phyloP scores from a whole-genome alignment of 2,329 filamentous ascomycete species.

The Huntiella abstrusa region DNA sequence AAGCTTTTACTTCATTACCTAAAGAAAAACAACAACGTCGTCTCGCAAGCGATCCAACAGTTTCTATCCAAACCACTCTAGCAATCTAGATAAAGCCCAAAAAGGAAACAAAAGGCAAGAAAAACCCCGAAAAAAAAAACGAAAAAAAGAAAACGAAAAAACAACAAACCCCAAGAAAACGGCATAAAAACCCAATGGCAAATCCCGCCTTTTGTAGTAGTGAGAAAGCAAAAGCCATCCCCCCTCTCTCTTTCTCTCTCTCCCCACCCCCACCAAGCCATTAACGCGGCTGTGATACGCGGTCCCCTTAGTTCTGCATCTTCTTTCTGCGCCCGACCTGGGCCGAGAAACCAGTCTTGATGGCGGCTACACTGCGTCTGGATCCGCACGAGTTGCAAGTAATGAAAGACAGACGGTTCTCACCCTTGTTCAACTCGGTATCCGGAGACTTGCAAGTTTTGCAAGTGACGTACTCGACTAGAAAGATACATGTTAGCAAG shows the following conservation, averaged over 20 bases:
- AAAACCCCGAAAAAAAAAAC: too few relatives aligned
- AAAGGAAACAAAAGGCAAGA: too few relatives aligned
- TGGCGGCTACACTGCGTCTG: conserved; percentile 78
- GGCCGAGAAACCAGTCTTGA: conserved; percentile 99
- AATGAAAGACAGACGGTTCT: conserved; percentile 98
- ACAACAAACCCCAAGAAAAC: too few relatives aligned
- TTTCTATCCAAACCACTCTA: too few relatives aligned
- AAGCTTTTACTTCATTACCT: too few relatives aligned
- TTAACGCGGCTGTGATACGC: conserved; percentile 4
- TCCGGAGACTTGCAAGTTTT: conserved; percentile 93
- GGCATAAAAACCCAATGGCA: too few relatives aligned
- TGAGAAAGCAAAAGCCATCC: conserved; percentile 1
- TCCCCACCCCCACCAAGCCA: background rate
- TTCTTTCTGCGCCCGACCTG: conserved; percentile 98
- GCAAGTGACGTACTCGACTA: conserved; percentile 94
- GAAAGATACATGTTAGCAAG: background rate
- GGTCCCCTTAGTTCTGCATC: conserved; percentile 51
- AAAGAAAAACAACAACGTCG: too few relatives aligned
- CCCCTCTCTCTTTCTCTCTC: too few relatives aligned
- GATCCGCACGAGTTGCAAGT: conserved; percentile 75
- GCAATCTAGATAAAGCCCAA: too few relatives aligned
- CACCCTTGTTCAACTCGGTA: conserved; percentile 93
- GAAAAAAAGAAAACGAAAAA: too few relatives aligned
- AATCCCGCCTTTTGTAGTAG: conserved; percentile 4
- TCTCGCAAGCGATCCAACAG: too few relatives aligned